These are phyloP conservation scores for Talaromyces sp. DNA, from an alignment of 2,329 filamentous ascomycete species.

Conservation along the genomic window DNA sequence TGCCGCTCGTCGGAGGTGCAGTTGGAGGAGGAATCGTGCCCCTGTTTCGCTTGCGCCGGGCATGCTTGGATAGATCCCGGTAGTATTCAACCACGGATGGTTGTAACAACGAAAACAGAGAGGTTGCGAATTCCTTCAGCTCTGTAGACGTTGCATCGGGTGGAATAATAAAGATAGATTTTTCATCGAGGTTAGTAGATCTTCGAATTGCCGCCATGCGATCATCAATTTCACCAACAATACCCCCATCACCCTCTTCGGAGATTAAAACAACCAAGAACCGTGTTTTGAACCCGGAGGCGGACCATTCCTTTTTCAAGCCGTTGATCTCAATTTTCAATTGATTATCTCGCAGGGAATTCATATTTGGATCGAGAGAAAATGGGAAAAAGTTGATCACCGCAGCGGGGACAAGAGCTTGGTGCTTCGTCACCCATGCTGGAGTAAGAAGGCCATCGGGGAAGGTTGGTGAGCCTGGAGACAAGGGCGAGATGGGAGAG, in stretches of 20 bases:
- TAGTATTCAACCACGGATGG: conserved; percentile 85
- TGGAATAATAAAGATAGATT: conserved; percentile 82
- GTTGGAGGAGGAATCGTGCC: conserved; percentile 78
- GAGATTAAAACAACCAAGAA: conserved; percentile 77
- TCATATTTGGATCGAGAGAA: conserved; percentile 70
- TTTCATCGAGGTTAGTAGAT: conserved; percentile 78
- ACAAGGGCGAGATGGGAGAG: conserved; percentile 88
- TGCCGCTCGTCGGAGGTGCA: conserved; percentile 77
- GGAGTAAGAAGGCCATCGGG: conserved; percentile 85
- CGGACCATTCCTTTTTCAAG: conserved; percentile 66
- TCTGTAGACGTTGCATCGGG: conserved; percentile 72
- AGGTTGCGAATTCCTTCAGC: conserved; percentile 71
- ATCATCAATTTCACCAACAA: conserved; percentile 68
- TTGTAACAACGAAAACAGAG: conserved; percentile 72
- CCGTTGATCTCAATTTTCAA: conserved; percentile 84
- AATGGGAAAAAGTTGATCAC: conserved; percentile 81
- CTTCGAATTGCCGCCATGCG: conserved; percentile 77
- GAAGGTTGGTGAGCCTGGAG: conserved; percentile 78
- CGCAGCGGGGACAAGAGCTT: conserved; percentile 77
- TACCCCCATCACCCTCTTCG: conserved; percentile 67
- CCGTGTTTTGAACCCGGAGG: conserved; percentile 69
- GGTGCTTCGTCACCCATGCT: conserved; percentile 86
- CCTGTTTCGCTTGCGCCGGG: conserved; percentile 81
- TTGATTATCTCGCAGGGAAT: conserved; percentile 80
- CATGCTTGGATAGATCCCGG: conserved; percentile 88